Evolutionary conservation across 2,329 filamentous ascomycete genomes (phyloP), one percentile per base, ranked within the genome.

Genomic region (Nemania bipapillata): DNA sequence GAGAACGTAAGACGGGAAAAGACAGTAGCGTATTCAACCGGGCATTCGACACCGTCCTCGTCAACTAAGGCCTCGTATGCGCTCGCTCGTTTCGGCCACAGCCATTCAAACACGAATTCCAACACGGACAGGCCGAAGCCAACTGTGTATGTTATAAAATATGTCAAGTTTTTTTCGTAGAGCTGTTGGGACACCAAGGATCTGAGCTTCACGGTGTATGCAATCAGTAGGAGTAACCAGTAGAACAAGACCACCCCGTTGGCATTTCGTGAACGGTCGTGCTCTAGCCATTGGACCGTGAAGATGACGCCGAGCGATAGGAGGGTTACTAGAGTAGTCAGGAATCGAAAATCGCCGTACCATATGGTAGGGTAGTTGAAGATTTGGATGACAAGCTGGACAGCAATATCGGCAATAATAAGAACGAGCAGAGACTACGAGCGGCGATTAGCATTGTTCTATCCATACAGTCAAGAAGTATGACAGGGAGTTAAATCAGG

Each of bases 1-100:
- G 92, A 91, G 80, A 99, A 99, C 0, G 95, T 97, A 53, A 99
- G 86, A 58, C 92, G 89, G 3, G 95, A 97, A 82, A 99, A 99
- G 60, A 98, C 86, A 68, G 95, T 94, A 12, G 96, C 94, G 79
- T 97, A 97, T 81, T 98, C 94, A 70, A 92, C 90, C 0, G 92
- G 92, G 64, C 88, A 90, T 74, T 90, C 87, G 47, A 86, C 79
- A 9, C 79, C 79, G 11, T 79, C 87, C 64, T 89, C 86, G 40
- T 89, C 87, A 20, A 86, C 79, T 63, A 90, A 81, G 24, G 83
- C 86, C 65, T 86, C 83, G 74, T 90, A 90, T 35, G 80, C 80
- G 74, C 89, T 92, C 67, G 89, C 82, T 72, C 88, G 89, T 80
- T 94, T 95, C n/a, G 92, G 92, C 78, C 94, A 90, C 20, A 97